Base-by-base conservation (phyloP, 2,329 filamentous ascomycete genomes). In the Aureobasidium sp. region DNA sequence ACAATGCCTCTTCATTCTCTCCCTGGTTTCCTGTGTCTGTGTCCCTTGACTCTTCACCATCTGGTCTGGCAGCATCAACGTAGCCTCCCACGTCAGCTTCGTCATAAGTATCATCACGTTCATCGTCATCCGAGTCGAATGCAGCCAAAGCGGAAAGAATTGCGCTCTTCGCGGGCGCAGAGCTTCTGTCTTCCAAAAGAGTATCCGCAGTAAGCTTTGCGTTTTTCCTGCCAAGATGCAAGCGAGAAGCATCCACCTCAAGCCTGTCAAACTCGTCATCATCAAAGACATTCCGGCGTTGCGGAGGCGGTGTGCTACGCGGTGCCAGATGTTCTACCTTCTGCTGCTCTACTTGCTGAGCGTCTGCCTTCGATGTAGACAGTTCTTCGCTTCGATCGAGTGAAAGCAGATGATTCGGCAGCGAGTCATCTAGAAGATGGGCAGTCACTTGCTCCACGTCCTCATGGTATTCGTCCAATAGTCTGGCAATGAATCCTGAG, bases 31-130 rank as follows among this genome's bases (percentile, higher is more conserved):
- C 67, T 15, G 75, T 78, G 62, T 82, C 78, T 0, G 83, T 80
- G 57, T 84, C 83, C 1, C 57, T 29, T 8, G 57, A 60, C 6
- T 83, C 74, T 51, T 82, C 80, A 46, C 80, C 80, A 51, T 77
- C 79, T 2, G 77, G 73, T 5, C 76, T 76, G 1, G 77, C 79
- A 20, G 82, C 80, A 68, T 96, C 91, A 3, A 97, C 86, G 0
- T 89, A 90, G 26, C 93, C 92, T 39, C 94, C 94, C 2, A 97
- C 91, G 70, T 97, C 94, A 55, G 86, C 90, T 1, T 87, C 85
- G 69, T 99, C 94, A 71, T 99, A 99, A 0, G 93, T 97, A 73
- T 99, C 94, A 73, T 99, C 94, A 39, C 91, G 85, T 76, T 99
- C 94, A 72, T 99, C 94, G 67, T 97, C 94, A 68, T 97, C 93